phyloP scores from a whole-genome alignment of 805 yeast species.

The Metschnikowia cubensis region DNA sequence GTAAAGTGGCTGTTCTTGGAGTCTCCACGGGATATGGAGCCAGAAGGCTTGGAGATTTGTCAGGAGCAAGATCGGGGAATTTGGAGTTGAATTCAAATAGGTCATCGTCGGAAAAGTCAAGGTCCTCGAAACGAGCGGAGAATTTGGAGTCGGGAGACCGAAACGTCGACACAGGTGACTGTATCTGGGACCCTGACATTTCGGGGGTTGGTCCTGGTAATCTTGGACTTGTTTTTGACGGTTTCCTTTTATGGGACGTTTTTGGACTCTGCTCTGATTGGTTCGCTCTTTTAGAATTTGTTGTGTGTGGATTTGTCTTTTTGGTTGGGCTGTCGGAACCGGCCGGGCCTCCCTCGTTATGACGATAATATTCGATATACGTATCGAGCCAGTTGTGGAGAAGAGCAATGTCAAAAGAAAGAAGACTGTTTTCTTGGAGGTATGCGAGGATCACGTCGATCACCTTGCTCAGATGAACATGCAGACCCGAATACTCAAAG shows the following conservation, averaged over 20 bases:
- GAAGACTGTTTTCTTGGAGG: slow-evolving; percentile 25
- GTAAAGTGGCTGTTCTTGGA: background rate
- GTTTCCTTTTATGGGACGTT: too few relatives aligned
- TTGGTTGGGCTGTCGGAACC: background rate
- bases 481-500: background rate
- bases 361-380: slow-evolving; percentile 34
- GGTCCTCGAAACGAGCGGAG: background rate
- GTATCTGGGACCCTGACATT: background rate
- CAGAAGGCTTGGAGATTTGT: background rate
- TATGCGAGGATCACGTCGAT: slow-evolving; percentile 21
- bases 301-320: too few relatives aligned
- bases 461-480: background rate
- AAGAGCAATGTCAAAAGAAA: slow-evolving; percentile 33
- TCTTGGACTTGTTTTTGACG: background rate
- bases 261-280: background rate
- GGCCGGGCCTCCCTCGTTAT: slow-evolving; percentile 4
- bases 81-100: slow-evolving; percentile 11
- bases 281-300: too few relatives aligned
- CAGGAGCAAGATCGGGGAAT: slow-evolving; percentile 11
- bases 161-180: background rate
- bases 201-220: background rate
- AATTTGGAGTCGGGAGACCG: background rate
- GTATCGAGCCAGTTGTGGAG: slow-evolving; percentile 37
- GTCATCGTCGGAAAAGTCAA: slow-evolving; percentile 7
- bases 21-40: slow-evolving; percentile 8